A percentile compares a stretch with the other conserved stretches of the same genome.
phyloP scores from a whole-genome alignment of 352 stramenopile genomes.

The Phytophthora foliorum region DNA sequence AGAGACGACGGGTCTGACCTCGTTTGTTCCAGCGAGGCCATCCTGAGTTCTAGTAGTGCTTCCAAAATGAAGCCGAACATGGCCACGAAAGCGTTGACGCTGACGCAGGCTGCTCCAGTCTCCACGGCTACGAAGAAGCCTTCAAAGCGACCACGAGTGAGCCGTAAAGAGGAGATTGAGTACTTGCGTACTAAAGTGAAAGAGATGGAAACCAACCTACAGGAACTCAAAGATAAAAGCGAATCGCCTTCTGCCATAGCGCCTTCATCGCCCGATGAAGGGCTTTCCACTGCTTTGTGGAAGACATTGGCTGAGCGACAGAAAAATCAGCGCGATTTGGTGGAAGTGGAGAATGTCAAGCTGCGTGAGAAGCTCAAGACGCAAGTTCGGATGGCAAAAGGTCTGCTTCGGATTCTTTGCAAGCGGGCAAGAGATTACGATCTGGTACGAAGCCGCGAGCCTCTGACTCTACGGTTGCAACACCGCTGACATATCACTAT shows the following conservation, averaged over 20 bases:
- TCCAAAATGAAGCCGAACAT: neutral
- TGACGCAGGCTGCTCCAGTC: neutral
- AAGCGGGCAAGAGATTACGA: slow-evolving; percentile 34
- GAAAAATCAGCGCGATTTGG: slow-evolving; percentile 39
- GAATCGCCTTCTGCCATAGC: neutral
- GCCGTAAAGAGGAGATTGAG: slow-evolving; percentile 31
- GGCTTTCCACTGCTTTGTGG: slow-evolving; percentile 41
- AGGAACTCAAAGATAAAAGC: slow-evolving; percentile 21
- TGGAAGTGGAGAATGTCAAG: slow-evolving; percentile 50
- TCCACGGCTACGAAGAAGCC: slow-evolving; percentile 1
- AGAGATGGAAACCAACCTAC: slow-evolving; percentile 39
- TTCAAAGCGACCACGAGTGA: slow-evolving; percentile 12
- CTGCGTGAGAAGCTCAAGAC: slow-evolving; percentile 54
- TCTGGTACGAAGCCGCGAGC: slow-evolving; percentile 4
- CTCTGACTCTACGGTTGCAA: neutral
- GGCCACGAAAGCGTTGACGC: neutral
- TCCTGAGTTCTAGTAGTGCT: neutral
- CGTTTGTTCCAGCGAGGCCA: neutral
- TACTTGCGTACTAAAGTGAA: slow-evolving; percentile 41
- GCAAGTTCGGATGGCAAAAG: slow-evolving; percentile 50
- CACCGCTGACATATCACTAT: neutral
- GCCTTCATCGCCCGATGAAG: neutral
- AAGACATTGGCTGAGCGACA: slow-evolving; percentile 49
- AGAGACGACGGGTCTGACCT: neutral
- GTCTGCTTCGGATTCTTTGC: slow-evolving; percentile 38